Percentiles rank a stretch among this genome's conserved stretches.
phyloP scores from a whole-genome alignment of 1,284 basidiomycete species.

The Neolentinus lepideus region DNA sequence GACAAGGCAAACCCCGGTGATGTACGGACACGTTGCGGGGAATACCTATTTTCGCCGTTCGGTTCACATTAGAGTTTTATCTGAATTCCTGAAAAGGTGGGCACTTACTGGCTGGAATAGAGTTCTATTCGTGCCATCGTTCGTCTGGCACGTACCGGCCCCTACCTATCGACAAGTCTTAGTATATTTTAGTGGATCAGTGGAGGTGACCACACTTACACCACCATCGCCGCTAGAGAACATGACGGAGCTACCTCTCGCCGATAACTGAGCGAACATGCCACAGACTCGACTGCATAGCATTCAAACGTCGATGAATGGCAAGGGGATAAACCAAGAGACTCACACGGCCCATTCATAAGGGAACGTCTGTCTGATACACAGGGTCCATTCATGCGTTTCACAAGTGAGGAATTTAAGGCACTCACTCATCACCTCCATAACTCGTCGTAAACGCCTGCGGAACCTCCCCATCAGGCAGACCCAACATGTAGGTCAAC shows the following conservation, averaged over 20 bases:
- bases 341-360: slow-evolving; percentile 2
- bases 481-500: slow-evolving; percentile 46
- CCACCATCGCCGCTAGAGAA: slow-evolving; percentile 35
- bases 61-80: background rate
- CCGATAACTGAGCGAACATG: slow-evolving; percentile 36
- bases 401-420: slow-evolving; percentile 5
- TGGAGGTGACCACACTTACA: slow-evolving; percentile 10
- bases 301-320: slow-evolving; percentile 13
- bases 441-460: slow-evolving; percentile 44
- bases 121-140: slow-evolving; percentile 29
- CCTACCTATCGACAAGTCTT: slow-evolving; percentile 14
- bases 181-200: background rate
- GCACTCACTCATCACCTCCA: slow-evolving; percentile 22
- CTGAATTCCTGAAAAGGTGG: background rate
- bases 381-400: too few species aligned
- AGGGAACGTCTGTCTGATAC: slow-evolving; percentile 10
- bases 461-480: slow-evolving; percentile 38
- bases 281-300: slow-evolving; percentile 32
- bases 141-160: slow-evolving; percentile 28
- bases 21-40: slow-evolving; percentile 28
- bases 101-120: slow-evolving; percentile 27
- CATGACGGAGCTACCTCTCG: slow-evolving; percentile 34
- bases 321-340: background rate
- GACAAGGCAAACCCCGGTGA: slow-evolving; percentile 7
- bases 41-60: slow-evolving; percentile 18